Conservation (phyloP, 768 basidiomycete genomes). For the Mycena amicta region DNA sequence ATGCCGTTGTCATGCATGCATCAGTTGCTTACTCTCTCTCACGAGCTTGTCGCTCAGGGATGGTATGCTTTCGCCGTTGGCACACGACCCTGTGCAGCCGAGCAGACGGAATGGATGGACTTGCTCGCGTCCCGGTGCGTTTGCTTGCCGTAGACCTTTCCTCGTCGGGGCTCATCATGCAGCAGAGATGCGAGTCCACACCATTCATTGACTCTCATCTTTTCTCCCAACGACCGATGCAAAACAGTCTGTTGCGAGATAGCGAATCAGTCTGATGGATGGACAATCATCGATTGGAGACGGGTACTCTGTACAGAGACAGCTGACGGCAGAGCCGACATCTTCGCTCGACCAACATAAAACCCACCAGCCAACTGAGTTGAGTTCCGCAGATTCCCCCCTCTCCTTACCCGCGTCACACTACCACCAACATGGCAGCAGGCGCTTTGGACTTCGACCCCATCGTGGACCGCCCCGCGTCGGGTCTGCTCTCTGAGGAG, state of each 20-base stretch:
- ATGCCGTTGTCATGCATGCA: not conserved
- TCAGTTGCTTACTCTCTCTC: not conserved
- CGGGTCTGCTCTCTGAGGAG: not conserved
- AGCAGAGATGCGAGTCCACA: not conserved
- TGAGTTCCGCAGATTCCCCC: not conserved
- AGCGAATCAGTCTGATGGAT: not conserved
- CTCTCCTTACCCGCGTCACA: not conserved
- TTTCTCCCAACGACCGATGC: not conserved
- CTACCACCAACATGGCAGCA: not conserved
- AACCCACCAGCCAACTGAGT: not conserved
- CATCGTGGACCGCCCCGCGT: not conserved
- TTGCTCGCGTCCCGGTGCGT: not conserved
- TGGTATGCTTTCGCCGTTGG: too few species aligned
- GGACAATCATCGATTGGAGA: not conserved
- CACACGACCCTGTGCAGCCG: not conserved
- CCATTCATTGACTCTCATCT: not conserved
- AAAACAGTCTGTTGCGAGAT: not conserved
- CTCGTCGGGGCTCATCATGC: not conserved
- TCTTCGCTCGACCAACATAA: not conserved
- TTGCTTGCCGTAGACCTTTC: not conserved
- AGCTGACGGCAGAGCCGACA: not conserved
- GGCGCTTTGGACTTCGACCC: not conserved
- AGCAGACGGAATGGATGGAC: not conserved
- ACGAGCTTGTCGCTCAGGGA: not conserved
- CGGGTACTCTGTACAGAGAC: not conserved